Base-by-base conservation (phyloP, 2,329 filamentous ascomycete genomes). In the Botrytis fabae region DNA sequence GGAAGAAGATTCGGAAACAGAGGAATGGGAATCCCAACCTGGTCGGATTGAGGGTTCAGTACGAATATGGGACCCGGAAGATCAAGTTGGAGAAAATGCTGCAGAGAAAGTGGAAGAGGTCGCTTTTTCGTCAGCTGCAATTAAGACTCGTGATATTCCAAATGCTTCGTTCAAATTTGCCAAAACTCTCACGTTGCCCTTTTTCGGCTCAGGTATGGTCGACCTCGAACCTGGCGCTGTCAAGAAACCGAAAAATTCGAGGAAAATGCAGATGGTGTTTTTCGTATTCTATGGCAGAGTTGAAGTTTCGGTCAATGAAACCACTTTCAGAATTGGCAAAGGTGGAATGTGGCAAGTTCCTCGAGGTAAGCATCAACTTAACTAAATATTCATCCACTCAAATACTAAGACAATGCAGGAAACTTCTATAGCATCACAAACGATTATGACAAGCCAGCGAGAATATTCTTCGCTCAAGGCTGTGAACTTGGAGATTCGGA, bases 241-340 rank as follows among this genome's bases (percentile, higher is more conserved):
- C 80, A 99, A 99, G 85, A 90, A 91, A 77, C 89, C 91, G 66
- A 98, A 98, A 86, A 98, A 98, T 82, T 92, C 93, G 51, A 88
- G 95, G 75, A 95, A 93, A 84, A 98, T 98, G 93, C 94, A 98
- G 80, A 96, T 99, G 92, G 91, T 93, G 1, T 98, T 98, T 82
- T 98, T 97, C 78, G 92, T 99, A 44, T 91, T 94, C 78, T 88
- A 89, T 62, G 96, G 96, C 35, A 90, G 92, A 76, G 94, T 98
- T 32, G 86, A 90, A 76, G 95, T 97, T 32, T 92, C 90, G 42
- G 88, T 97, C 65, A 90, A 92, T 76, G 89, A 92, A 76, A 92
- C 88, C 38, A 85, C 87, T 75, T 98, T 99, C 81, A 90, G 92
- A 73, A 94, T 97, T 76, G 90, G 91, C 54, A 94, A 92, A 78